Base-by-base conservation (phyloP, 108 stramenopile species). In the Skeletonema potamos region DNA sequence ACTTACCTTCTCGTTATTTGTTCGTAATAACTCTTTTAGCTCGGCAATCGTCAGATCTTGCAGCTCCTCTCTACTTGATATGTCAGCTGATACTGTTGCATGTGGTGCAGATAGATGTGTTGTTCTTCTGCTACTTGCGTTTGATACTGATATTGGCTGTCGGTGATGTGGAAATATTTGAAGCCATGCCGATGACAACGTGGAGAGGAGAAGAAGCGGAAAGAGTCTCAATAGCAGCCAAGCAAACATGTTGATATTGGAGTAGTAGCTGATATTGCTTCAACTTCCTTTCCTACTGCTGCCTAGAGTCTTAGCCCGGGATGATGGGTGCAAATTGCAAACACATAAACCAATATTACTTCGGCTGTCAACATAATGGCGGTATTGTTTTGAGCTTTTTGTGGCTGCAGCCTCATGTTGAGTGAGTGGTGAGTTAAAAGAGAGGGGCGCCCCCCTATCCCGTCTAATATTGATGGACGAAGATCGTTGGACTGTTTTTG, bases 1-100 rank as follows among this genome's bases (percentile, higher is more conserved):
- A 10, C 66, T 48, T 43, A 74, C 73, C 73, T 67, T 74, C 12
- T 64, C 59, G 26, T 66, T 60, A n/a, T 24, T 58, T 24, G 58
- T 26, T 43, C 73, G 65, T 32, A 74, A 24, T 12, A 26, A 26
- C 0, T 66, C 73, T 60, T 61, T 74, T 12, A 74, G 59, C 64
- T 74, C 59, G 13, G 64, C 18, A 13, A 74, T 48, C 1, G 73
- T 74, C 58, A 66, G 30, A 48, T 60, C 39, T 26, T 62, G n/a
- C 7, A 75, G 46, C 44, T 36, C 17, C 1, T 54, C 66, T 32
- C 27, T 46, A 43, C 28, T 37, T 8, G 20, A 36, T 10, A 37
- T 9, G 13, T 56, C 54, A 30, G 24, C n/a, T 57, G 55, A 24
- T 22, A 55, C 1, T 20, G 17, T 15, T 27, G 67, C 20, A 27